Conservation (phyloP, 169 alveolate genomes). For the Eimeria falciformis region DNA sequence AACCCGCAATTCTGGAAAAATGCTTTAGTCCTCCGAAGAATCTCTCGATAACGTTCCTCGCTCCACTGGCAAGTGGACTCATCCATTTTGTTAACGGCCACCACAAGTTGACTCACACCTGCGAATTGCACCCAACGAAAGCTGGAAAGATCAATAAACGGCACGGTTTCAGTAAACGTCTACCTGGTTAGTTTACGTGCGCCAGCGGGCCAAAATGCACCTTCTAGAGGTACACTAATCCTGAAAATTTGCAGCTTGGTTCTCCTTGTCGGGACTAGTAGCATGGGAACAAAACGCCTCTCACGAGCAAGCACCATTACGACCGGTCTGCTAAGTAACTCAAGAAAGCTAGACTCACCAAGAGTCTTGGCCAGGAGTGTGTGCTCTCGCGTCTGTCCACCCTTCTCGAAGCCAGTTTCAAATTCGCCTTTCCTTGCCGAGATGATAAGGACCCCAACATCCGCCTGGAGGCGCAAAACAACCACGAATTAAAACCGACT, state of each 20-base stretch:
- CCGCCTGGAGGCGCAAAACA: slow-evolving; percentile 88
- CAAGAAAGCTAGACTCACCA: slow-evolving; percentile 78
- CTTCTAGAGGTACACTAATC: too few species aligned
- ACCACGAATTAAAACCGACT: background rate
- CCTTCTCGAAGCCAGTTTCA: slow-evolving; percentile 99
- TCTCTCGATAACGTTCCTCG: slow-evolving; percentile 90
- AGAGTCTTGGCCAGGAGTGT: slow-evolving; percentile 98
- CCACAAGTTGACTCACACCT: slow-evolving; percentile 96
- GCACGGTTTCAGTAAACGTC: too few species aligned
- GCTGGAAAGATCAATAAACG: too few species aligned
- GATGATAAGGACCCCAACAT: slow-evolving; percentile 98
- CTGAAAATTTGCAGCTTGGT: too few species aligned
- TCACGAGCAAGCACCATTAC: too few species aligned
- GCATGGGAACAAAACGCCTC: too few species aligned
- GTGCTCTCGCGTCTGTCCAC: slow-evolving; percentile 99
- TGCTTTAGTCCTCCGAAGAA: slow-evolving; percentile 91
- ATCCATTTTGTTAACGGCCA: slow-evolving; percentile 99
- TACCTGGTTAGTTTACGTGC: too few species aligned
- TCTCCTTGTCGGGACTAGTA: too few species aligned
- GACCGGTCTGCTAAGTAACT: too few species aligned
- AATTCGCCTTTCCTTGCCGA: slow-evolving; percentile 97
- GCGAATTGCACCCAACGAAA: slow-evolving; percentile 76
- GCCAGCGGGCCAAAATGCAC: too few species aligned
- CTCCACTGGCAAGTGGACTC: slow-evolving; percentile 97
- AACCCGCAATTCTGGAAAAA: slow-evolving; percentile 94